Conservation (phyloP, 805 yeast species). For the Grigorovia jiainica region DNA sequence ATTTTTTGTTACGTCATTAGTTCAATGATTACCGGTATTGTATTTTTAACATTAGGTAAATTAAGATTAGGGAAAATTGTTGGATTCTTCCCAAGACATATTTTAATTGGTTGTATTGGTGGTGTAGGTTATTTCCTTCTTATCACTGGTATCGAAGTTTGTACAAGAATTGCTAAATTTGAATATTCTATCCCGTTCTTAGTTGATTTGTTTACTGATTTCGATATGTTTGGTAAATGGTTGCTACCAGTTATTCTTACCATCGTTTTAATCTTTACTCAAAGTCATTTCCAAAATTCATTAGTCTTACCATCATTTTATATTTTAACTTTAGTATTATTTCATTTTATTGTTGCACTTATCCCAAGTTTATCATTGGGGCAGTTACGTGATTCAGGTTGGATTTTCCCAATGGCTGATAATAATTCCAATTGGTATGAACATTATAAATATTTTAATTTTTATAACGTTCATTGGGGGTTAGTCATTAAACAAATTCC, state of each 20-base stretch:
- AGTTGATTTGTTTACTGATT: conserved; percentile 31
- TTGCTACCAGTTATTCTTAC: conserved; percentile 60
- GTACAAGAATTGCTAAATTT: conserved; percentile 69
- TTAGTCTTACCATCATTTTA: conserved; percentile 74
- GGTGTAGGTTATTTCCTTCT: conserved; percentile 93
- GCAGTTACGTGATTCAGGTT: conserved; percentile 61
- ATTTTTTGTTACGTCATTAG: conserved; percentile 77
- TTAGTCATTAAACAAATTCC: conserved; percentile 65
- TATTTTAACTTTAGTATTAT: conserved; percentile 55
- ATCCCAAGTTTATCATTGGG: conserved; percentile 59
- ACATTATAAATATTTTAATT: conserved; percentile 66
- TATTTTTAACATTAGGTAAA: conserved; percentile 69
- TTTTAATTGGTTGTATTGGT: conserved; percentile 93
- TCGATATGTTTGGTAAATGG: conserved; percentile 51
- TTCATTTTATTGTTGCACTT: conserved; percentile 58
- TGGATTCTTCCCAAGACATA: conserved; percentile 93
- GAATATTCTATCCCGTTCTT: conserved; percentile 54
- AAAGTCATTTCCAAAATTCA: conserved; percentile 54
- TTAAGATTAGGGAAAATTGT: conserved; percentile 76
- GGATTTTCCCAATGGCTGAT: conserved; percentile 56
- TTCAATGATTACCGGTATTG: conserved; percentile 76
- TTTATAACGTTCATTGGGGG: conserved; percentile 65
- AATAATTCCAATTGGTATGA: conserved; percentile 82
- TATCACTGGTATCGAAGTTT: conserved; percentile 85
- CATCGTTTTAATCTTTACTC: conserved; percentile 46